Base-by-base conservation (phyloP, 2,329 filamentous ascomycete genomes). In the Penicillium nordicum region DNA sequence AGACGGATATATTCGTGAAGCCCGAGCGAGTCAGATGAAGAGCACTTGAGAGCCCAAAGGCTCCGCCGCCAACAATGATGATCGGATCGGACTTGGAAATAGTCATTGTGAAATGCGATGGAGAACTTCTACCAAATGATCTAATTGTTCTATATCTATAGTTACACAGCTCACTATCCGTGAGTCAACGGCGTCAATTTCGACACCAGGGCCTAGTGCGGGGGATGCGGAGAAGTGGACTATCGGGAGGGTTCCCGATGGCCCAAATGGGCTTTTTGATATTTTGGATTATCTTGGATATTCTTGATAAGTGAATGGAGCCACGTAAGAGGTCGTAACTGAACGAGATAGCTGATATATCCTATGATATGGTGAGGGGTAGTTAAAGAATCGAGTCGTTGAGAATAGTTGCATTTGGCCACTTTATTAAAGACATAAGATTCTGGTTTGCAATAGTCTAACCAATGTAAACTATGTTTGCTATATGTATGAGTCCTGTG, bases 21-120 rank as follows among this genome's bases (percentile, higher is more conserved):
- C 79, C 79, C 0, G 73, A 66, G 7, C 71, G 65, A n/a, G 71
- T 65, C 4, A 82, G 73, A 48, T 80, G 78, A 21, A 77, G 67
- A 9, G 79, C 80, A 1, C 78, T 80, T 0, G 80, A 81, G 4
- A 82, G 74, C 27, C 80, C 80, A 59, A 80, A 83, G 7, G 77
- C 76, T 29, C 80, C 80, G 9, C 72, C 79, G 16, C 80, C 79
- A 18, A 80, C 61, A 32, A 73, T 72, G 56, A 67, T 63, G 49
- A 72, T 65, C 1, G 63, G 52, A n/a, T 64, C 63, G 18, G 59
- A 62, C 43, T 63, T 65, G 40, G 62, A 59, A 30, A 64, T 48
- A 11, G 55, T 55, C 63, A 65, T 63, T 16, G 2, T 34, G 32
- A 34, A 43, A 49, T 58, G 25, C 37, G n/a, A 42, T 51, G 18